Evolutionary conservation across 176 grass and related monocot species (phyloP).

Genomic region (Dactylis glomerata): DNA sequence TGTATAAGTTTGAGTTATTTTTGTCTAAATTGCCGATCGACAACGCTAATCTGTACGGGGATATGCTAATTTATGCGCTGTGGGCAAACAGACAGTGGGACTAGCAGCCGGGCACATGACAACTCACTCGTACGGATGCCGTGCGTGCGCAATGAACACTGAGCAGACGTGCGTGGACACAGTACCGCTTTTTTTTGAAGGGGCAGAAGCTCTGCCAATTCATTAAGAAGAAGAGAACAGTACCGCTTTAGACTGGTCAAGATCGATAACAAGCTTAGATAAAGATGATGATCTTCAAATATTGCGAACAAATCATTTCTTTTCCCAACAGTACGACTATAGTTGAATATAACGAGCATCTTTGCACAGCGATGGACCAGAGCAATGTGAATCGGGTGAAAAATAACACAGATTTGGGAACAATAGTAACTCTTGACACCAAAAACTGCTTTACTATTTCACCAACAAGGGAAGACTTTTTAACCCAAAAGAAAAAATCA

Average conservation of each 20-base stretch:
- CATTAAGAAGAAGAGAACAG: too few species aligned
- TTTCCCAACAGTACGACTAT: neutral
- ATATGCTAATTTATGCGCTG: slow-evolving; percentile 20
- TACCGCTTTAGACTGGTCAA: neutral
- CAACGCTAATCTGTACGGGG: slow-evolving; percentile 22
- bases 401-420: too few species aligned
- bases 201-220: too few species aligned
- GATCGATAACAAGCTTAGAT: neutral
- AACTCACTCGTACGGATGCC: neutral
- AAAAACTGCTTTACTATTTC: neutral
- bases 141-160: neutral
- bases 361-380: too few species aligned
- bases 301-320: neutral
- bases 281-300: neutral
- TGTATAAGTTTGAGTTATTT: too few species aligned
- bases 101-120: neutral
- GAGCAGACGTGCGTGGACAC: neutral
- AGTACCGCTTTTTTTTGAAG: too few species aligned
- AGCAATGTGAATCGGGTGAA: too few species aligned
- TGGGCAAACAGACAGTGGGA: neutral
- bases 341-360: neutral
- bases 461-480: neutral
- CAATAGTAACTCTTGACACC: too few species aligned
- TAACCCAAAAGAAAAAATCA: neutral
- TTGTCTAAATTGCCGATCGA: too few species aligned